Conservation (phyloP, 192 early-diverging fungal genomes). For the Thamnidium elegans region DNA sequence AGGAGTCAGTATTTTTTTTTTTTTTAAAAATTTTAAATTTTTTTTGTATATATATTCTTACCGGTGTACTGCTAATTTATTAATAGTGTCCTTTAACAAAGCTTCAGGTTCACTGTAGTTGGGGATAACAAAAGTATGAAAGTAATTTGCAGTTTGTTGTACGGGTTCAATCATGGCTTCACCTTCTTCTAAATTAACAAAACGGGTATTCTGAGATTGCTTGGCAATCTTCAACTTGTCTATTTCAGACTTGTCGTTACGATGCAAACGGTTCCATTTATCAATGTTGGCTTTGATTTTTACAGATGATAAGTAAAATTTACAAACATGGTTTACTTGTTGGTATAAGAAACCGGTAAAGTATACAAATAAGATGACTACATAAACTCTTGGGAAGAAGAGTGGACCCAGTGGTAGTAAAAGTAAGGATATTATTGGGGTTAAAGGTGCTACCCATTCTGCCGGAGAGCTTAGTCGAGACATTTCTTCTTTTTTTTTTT, state of each 20-base stretch:
- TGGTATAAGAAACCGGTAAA: slow-evolving; percentile 44
- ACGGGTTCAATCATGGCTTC: background rate
- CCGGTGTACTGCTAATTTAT: slow-evolving; percentile 60
- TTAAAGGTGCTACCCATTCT: slow-evolving; percentile 44
- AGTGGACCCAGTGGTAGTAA: slow-evolving; percentile 43
- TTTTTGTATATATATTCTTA: slow-evolving; percentile 31
- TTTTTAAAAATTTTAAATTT: too few relatives aligned
- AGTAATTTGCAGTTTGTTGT: slow-evolving; percentile 22
- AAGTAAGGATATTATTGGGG: slow-evolving; percentile 35
- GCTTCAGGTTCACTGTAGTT: slow-evolving; percentile 66
- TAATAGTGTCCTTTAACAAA: slow-evolving; percentile 64
- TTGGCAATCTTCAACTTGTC: slow-evolving; percentile 1
- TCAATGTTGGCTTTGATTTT: slow-evolving; percentile 41
- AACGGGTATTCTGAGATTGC: background rate
- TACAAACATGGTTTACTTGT: slow-evolving; percentile 46
- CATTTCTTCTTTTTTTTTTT: background rate
- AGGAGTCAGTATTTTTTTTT: too few relatives aligned
- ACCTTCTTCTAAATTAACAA: background rate
- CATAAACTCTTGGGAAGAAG: slow-evolving; percentile 40
- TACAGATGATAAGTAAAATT: slow-evolving; percentile 41
- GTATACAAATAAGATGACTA: slow-evolving; percentile 43
- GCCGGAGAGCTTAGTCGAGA: slow-evolving; percentile 22
- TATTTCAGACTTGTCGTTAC: background rate
- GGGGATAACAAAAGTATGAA: slow-evolving; percentile 67
- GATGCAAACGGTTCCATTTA: slow-evolving; percentile 29